Base-by-base conservation (phyloP, 2,329 filamentous ascomycete genomes). In the Stachybotrys chlorohalonatus region DNA sequence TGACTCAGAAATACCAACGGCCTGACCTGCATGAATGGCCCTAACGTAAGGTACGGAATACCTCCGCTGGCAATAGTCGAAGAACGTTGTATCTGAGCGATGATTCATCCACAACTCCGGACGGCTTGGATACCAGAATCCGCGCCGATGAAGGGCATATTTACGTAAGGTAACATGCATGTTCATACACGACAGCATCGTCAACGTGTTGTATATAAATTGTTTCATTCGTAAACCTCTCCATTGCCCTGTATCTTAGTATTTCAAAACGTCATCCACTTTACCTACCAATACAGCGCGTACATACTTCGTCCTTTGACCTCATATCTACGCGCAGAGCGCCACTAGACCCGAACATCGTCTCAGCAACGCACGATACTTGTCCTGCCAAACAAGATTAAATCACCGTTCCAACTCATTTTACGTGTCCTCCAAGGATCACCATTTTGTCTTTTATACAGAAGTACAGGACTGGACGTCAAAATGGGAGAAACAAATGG, bases 401-500 rank as follows among this genome's bases (percentile, higher is more conserved):
- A 24, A 24, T 24, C 24, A 24, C 24, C 24, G 24, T 24, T 24
- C 24, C 24, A 24, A 2, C 24, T 24, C 24, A 24, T 24, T 24
- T 24, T 4, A 24, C 24, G 24, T 4, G 24, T 24, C 24, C 24
- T 24, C 24, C 24, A 24, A 24, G 24, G 24, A 24, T 24, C 24
- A 24, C 24, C 24, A 24, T 24, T 24, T 24, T 24, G 24, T 24
- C 24, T 24, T 24, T 24, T 24, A 24, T 24, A 24, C 24, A 24
- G 2, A 24, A 24, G 24, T 24, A 4, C 24, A 24, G 4, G 24
- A 24, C 24, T 24, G 24, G 24, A 24, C 24, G 2, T 36, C 58
- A 60, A 51, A 13, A 71, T 71, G 69, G 59, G 63, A 42, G 64
- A 64, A 54, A 64, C 66, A 30, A 74, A 71, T 52, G 70, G 70